Evolutionary conservation across 1,284 basidiomycete genomes (phyloP).

Genomic region (Trichosporon ovoides): DNA sequence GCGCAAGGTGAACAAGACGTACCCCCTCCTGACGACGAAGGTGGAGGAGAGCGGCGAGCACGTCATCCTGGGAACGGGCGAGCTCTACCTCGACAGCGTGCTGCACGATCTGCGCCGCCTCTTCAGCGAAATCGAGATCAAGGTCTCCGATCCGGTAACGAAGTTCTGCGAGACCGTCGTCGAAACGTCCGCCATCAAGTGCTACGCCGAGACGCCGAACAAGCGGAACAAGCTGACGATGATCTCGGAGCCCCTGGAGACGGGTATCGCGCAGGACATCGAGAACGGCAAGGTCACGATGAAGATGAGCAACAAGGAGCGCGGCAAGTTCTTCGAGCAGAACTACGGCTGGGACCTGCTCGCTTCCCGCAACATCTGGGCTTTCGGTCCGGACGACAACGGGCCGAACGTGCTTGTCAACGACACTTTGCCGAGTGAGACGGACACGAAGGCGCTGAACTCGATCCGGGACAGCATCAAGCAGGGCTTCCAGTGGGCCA

Average conservation of each 20-base stretch:
- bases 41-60: conserved; percentile 99
- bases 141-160: conserved; percentile 97
- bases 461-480: conserved; percentile 92
- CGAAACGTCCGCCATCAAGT: conserved; percentile 95
- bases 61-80: conserved; percentile 92
- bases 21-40: conserved; percentile 88
- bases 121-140: conserved; percentile 98
- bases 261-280: conserved; percentile 88
- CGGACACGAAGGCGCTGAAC: conserved; percentile 86
- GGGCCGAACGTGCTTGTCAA: conserved; percentile 91
- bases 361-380: conserved; percentile 97
- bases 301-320: conserved; percentile 86
- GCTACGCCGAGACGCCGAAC: conserved; percentile 97
- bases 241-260: conserved; percentile 93
- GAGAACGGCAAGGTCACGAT: conserved; percentile 86
- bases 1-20: conserved; percentile 95
- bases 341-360: conserved; percentile 98
- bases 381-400: conserved; percentile 93
- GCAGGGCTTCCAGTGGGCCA: conserved; percentile 99
- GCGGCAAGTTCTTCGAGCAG: conserved; percentile 88
- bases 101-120: conserved; percentile 90
- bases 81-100: conserved; percentile 93
- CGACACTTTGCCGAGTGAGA: conserved; percentile 90
- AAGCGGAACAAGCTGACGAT: conserved; percentile 99
- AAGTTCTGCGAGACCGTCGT: conserved; percentile 98